Base-by-base conservation (phyloP, 1,284 basidiomycete genomes). In the Moesziomyces antarcticus region DNA sequence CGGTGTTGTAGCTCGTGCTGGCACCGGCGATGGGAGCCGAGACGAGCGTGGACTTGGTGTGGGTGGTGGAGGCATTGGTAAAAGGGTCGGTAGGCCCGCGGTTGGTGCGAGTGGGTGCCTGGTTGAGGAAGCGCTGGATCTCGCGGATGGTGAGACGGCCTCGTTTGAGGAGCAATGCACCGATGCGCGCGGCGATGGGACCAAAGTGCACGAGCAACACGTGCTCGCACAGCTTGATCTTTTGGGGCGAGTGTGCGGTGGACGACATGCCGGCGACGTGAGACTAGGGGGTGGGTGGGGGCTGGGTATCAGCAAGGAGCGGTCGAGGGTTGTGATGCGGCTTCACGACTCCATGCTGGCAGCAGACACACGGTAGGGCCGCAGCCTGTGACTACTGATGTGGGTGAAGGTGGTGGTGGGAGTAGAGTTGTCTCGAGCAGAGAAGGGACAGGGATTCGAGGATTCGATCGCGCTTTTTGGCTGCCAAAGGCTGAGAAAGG, bases 141-240 rank as follows among this genome's bases (percentile, higher is more conserved):
- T 86, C 85, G 4, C 87, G 78, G 30, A 95, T 86, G 8, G 91
- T 88, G 21, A 97, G 87, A 35, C 95, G 89, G 16, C 96, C 96
- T 42, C 92, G 89, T 50, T 89, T 90, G 18, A 98, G 88, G n/a
- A 98, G 87, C 11, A 89, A 88, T n/a, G 89, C 89, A 4, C 91
- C 91, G 54, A 97, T 89, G 82, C 89, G 89, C 16, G 70, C 89
- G 44, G 90, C 90, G 53, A 92, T 86, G 35, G 89, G 88, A 5
- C 93, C 93, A 83, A 94, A 94, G 72, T 93, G 91, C 24, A 90
- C 88, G 70, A 88, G 87, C 56, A 93, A 87, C 64, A 93, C 90
- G 82, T 92, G 89, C 67, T 88, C 86, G 85, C 92, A 93, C 53
- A 94, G 85, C 70, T 68, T 68, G 60, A 82, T 75, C 72, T 78